A percentile compares a stretch with the other conserved stretches of the same genome.
These are phyloP conservation scores for Monotropa hypopitys DNA, from an alignment of 179 eudicot genomes.

Conservation along the genomic window DNA sequence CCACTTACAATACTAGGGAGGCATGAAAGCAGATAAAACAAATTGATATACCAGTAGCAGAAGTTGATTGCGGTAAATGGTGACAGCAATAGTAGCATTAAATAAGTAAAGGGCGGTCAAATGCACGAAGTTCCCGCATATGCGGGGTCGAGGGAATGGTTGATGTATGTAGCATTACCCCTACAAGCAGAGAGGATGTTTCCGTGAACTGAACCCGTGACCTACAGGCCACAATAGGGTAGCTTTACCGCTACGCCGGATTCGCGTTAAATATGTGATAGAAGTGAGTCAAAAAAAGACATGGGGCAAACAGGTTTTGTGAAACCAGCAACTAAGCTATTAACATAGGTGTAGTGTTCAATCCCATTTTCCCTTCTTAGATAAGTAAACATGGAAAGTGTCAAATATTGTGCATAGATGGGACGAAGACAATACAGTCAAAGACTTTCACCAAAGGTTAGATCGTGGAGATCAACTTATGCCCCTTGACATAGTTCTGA, in stretches of 20 bases:
- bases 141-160: too few species aligned
- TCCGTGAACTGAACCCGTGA: too few species aligned
- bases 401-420: background rate
- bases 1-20: background rate
- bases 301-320: background rate
- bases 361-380: background rate
- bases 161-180: too few species aligned
- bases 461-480: background rate
- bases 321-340: background rate
- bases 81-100: background rate
- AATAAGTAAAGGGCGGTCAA: background rate
- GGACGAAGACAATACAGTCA: background rate
- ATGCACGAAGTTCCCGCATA: too few species aligned
- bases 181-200: too few species aligned
- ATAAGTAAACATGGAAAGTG: background rate
- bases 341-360: background rate
- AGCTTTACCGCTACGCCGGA: too few species aligned
- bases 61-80: background rate
- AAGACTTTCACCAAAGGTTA: background rate
- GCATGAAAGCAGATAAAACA: background rate
- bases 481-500: background rate
- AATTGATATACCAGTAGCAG: background rate
- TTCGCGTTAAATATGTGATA: too few species aligned
- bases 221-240: too few species aligned
- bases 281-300: background rate